Base-by-base conservation (phyloP, 371 early-diverging fungal genomes). In the Paraphysoderma sedebokerense region DNA sequence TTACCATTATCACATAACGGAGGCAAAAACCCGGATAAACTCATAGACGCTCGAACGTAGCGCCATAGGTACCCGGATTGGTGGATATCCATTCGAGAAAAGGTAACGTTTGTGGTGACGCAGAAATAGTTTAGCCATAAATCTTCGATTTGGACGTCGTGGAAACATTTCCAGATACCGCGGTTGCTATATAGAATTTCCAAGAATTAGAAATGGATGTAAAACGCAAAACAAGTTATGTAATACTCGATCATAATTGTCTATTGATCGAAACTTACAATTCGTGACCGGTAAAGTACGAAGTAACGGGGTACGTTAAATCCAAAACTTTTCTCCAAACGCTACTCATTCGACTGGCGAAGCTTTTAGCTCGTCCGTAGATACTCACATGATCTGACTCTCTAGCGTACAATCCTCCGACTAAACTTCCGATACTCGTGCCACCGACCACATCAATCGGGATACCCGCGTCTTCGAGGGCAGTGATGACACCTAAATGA, bases 11-110 rank as follows among this genome's bases (percentile, higher is more conserved):
- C 96, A 58, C 92, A 95, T 24, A 98, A 68, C 0, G 98, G 98
- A 2, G 93, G 93, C 57, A 92, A 66, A 55, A 76, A 87, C 4
- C 97, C 98, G 2, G 92, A 82, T 11, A 99, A 70, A 1, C 92
- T 87, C 99, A 99, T 99, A 41, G 92, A 92, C 1, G 99, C 98
- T 23, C 99, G 78, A 42, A 98, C 77, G 53, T 89, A 96, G 11
- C 92, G 81, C 98, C 98, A 98, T 37, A 95, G 77, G 58, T 88
- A 85, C 4, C 99, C 99, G 0, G 66, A 50, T 53, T 77, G 63
- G 60, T 98, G 98, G 11, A 91, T 78, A 50, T 90, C 92, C 77
- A 95, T 81, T 31, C 92, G 77, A 22, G 95, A 93, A 52, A 71
- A 79, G 0, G 92, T 90, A 49, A 99, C 89, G 66, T 98, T 98